phyloP scores from a whole-genome alignment of 345 rosid species.

The Citrus reticulata region DNA sequence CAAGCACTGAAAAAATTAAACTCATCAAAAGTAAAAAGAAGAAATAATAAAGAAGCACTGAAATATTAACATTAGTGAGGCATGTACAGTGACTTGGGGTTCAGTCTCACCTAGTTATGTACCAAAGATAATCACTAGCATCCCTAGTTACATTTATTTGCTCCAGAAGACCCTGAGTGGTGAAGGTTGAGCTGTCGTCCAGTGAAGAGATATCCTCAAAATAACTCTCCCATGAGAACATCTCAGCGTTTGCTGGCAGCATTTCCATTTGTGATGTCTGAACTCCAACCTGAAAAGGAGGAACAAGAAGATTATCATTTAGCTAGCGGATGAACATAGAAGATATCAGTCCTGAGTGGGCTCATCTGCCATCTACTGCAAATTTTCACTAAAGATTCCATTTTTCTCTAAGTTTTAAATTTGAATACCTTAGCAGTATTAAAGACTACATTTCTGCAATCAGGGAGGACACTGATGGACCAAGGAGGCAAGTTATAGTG shows the following conservation, averaged over 20 bases:
- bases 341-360: background rate
- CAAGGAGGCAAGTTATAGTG: constrained; percentile 98
- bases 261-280: constrained; percentile 91
- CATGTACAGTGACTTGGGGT: background rate
- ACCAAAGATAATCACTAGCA: constrained; percentile 89
- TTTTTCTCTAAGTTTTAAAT: background rate
- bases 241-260: constrained; percentile 57
- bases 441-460: constrained; percentile 92
- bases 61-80: background rate
- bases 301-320: background rate
- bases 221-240: constrained; percentile 81
- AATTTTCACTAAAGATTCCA: background rate
- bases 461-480: constrained; percentile 98
- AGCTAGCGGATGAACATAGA: background rate
- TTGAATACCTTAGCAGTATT: constrained; percentile 87
- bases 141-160: constrained; percentile 91
- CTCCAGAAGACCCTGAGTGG: constrained; percentile 75
- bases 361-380: background rate
- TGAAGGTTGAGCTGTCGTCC: constrained; percentile 59
- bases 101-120: constrained; percentile 71
- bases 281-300: constrained; percentile 71
- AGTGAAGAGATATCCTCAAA: constrained; percentile 77
- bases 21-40: background rate
- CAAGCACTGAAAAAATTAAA: background rate
- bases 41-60: background rate